Conservation (phyloP, 495 filamentous ascomycete species). For the Aspergillus affinis region DNA sequence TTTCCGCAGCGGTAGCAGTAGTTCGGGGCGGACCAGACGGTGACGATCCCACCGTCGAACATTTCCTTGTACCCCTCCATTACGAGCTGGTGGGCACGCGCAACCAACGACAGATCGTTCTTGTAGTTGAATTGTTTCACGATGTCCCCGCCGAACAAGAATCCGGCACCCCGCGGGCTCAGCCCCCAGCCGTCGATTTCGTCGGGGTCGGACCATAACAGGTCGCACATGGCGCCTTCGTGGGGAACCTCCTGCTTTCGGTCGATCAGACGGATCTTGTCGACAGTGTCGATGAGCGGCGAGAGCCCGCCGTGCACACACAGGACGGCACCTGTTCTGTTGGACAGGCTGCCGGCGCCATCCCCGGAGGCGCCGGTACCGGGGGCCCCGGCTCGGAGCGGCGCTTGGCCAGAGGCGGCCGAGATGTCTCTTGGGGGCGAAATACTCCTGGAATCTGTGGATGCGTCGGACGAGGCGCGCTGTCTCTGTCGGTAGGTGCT, state of each 20-base stretch:
- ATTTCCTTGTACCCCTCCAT: slow-evolving; percentile 99
- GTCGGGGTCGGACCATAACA: slow-evolving; percentile 97
- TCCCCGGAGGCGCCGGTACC: slow-evolving; percentile 74
- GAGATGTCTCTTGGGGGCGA: slow-evolving; percentile 50
- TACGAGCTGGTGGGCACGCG: slow-evolving; percentile 93
- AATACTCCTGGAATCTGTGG: slow-evolving; percentile 37
- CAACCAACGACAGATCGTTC: slow-evolving; percentile 89
- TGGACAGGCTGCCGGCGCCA: slow-evolving; percentile 58
- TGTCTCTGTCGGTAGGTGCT: slow-evolving; percentile 60
- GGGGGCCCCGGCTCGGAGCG: slow-evolving; percentile 63
- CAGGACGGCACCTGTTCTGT: slow-evolving; percentile 78
- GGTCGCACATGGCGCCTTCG: slow-evolving; percentile 98
- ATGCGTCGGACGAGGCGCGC: slow-evolving; percentile 31
- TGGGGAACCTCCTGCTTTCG: slow-evolving; percentile 98
- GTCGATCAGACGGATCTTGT: slow-evolving; percentile 94
- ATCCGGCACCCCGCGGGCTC: slow-evolving; percentile 90
- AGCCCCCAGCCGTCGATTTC: slow-evolving; percentile 98
- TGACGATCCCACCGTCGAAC: slow-evolving; percentile 94
- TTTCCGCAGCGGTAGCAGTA: slow-evolving; percentile 99
- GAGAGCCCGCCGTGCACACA: slow-evolving; percentile 95
- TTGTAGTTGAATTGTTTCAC: slow-evolving; percentile 93
- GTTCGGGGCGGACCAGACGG: slow-evolving; percentile 96
- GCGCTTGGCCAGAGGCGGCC: slow-evolving; percentile 37
- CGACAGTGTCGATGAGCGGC: slow-evolving; percentile 87
- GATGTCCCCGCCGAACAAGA: slow-evolving; percentile 94